Conservation (phyloP, 2,329 filamentous ascomycete genomes). For the Colletotrichum shisoi region DNA sequence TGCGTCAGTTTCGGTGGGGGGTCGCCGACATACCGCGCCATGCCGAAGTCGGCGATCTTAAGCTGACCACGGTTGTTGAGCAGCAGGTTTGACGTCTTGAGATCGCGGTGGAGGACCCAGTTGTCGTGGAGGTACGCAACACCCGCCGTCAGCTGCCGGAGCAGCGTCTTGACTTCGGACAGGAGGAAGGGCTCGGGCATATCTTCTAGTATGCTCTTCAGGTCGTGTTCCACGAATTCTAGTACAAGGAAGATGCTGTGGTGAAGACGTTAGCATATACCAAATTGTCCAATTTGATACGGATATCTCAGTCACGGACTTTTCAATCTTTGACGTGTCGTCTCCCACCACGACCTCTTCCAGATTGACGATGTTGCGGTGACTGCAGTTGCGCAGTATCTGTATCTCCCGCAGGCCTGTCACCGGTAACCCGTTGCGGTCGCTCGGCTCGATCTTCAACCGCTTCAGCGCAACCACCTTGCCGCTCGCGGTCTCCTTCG, state of each 20-base stretch:
- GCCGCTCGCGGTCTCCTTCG: slow-evolving; percentile 75
- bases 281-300: slow-evolving; percentile 48
- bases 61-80: slow-evolving; percentile 94
- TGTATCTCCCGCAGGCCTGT: slow-evolving; percentile 94
- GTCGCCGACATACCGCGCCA: slow-evolving; percentile 88
- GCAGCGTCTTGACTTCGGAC: slow-evolving; percentile 89
- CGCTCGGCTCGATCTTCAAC: slow-evolving; percentile 84
- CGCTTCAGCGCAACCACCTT: slow-evolving; percentile 91
- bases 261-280: slow-evolving; percentile 40
- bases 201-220: slow-evolving; percentile 90
- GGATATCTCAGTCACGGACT: slow-evolving; percentile 49
- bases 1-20: slow-evolving; percentile 83
- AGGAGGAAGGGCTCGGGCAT: slow-evolving; percentile 94
- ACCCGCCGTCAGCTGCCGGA: slow-evolving; percentile 82
- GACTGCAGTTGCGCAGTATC: slow-evolving; percentile 80
- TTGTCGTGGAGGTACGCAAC: slow-evolving; percentile 85
- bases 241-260: slow-evolving; percentile 89
- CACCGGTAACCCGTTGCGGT: slow-evolving; percentile 80
- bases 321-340: slow-evolving; percentile 61
- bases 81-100: slow-evolving; percentile 92
- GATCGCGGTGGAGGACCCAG: slow-evolving; percentile 92
- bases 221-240: slow-evolving; percentile 96
- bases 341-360: slow-evolving; percentile 85
- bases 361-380: slow-evolving; percentile 83
- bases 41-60: slow-evolving; percentile 97